Evolutionary conservation across 129 eudicot species (phyloP).

Genomic region (Heracleum sosnowskyi): DNA sequence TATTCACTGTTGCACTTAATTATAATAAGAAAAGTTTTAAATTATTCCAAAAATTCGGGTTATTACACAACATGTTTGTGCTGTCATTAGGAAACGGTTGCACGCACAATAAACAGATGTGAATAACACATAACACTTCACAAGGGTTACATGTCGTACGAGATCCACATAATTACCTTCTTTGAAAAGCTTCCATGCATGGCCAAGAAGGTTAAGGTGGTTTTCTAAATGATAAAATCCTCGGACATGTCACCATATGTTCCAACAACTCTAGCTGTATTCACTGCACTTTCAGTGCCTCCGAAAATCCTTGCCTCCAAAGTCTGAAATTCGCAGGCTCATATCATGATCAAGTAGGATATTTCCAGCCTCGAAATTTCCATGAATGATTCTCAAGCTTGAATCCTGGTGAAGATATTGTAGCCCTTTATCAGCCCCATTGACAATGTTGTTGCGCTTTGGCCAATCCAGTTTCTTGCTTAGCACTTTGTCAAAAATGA

Average conservation of each 20-base stretch:
- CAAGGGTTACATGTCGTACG: neutral
- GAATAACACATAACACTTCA: neutral
- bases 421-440: neutral
- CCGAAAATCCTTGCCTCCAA: neutral
- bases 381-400: neutral
- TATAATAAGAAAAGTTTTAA: too few relatives aligned
- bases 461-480: neutral
- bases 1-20: too few relatives aligned
- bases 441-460: neutral
- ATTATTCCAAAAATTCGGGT: too few relatives aligned
- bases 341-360: neutral
- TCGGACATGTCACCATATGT: neutral
- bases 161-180: neutral
- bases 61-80: neutral
- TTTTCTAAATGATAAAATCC: neutral
- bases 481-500: constrained; percentile 1
- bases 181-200: constrained; percentile 2
- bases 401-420: neutral
- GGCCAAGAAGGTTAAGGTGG: constrained; percentile 3
- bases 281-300: too few relatives aligned
- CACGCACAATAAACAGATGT: neutral
- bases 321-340: neutral
- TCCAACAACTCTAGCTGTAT: too few relatives aligned
- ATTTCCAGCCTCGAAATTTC: neutral
- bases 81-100: neutral